Percentiles rank a stretch among this genome's conserved stretches.
Conservation (phyloP, 2,329 filamentous ascomycete species). For the Trichoderma gracile region DNA sequence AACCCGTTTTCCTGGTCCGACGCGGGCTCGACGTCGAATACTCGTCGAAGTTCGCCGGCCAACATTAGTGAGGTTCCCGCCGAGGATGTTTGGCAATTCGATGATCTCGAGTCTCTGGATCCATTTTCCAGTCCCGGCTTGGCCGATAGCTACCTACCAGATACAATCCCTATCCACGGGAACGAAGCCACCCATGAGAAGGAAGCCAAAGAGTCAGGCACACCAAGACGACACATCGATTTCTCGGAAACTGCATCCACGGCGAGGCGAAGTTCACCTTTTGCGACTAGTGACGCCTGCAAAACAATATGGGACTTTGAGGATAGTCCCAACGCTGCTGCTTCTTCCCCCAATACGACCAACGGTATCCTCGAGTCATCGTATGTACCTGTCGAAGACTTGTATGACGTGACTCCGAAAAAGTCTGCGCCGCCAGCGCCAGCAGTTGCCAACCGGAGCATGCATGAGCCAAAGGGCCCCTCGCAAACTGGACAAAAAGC, state of each 20-base stretch:
- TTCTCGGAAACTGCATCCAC: conserved; percentile 43
- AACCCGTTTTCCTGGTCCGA: conserved; percentile 37
- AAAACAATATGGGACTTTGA: conserved; percentile 29
- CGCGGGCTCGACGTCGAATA: conserved; percentile 31
- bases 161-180: conserved; percentile 35
- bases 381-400: conserved; percentile 33
- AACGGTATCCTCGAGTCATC: conserved; percentile 8
- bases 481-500: not conserved
- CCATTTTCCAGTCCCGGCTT: conserved; percentile 36
- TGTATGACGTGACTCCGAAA: conserved; percentile 34
- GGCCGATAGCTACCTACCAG: conserved; percentile 34
- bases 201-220: not conserved
- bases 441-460: not conserved
- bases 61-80: conserved; percentile 24
- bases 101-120: conserved; percentile 27
- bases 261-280: conserved; percentile 37
- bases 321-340: conserved; percentile 23
- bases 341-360: not conserved
- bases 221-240: conserved; percentile 29
- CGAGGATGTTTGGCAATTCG: conserved; percentile 32
- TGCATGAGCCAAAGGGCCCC: not conserved
- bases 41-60: conserved; percentile 37
- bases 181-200: not conserved
- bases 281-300: conserved; percentile 17
- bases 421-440: not conserved